Conservation (phyloP, 495 filamentous ascomycete genomes). For the Geopyxis carbonaria region DNA sequence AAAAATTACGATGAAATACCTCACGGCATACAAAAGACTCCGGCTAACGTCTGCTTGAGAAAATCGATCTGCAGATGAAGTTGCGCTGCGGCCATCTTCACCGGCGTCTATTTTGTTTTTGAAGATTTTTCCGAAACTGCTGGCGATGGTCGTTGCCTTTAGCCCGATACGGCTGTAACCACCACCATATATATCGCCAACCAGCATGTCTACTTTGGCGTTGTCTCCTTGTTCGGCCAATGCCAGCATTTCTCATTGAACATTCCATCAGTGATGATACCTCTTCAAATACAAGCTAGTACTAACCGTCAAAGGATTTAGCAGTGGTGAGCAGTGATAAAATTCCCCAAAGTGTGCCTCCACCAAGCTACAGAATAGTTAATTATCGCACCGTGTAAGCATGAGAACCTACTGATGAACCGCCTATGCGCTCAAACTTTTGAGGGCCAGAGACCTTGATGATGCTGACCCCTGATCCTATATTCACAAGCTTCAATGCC, state of each 20-base stretch:
- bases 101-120: conserved; percentile 25
- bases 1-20: conserved; percentile 30
- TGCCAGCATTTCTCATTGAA: conserved; percentile 34
- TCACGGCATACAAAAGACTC: conserved; percentile 66
- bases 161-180: conserved; percentile 91
- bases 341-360: conserved; percentile 90
- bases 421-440: conserved; percentile 74
- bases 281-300: neutral
- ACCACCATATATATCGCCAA: conserved; percentile 94
- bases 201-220: conserved; percentile 82
- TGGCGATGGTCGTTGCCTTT: conserved; percentile 84
- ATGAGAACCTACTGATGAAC: conserved; percentile 43
- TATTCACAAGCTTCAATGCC: conserved; percentile 58
- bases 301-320: conserved; percentile 82
- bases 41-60: conserved; percentile 48
- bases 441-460: conserved; percentile 87
- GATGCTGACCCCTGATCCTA: conserved; percentile 97
- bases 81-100: neutral
- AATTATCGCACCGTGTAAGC: neutral
- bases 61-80: conserved; percentile 30
- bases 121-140: conserved; percentile 92
- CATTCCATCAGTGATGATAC: neutral
- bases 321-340: conserved; percentile 80
- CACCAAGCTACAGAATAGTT: conserved; percentile 39
- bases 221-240: conserved; percentile 94